Base-by-base conservation (phyloP, 345 rosid species). In the Excoecaria agallocha region DNA sequence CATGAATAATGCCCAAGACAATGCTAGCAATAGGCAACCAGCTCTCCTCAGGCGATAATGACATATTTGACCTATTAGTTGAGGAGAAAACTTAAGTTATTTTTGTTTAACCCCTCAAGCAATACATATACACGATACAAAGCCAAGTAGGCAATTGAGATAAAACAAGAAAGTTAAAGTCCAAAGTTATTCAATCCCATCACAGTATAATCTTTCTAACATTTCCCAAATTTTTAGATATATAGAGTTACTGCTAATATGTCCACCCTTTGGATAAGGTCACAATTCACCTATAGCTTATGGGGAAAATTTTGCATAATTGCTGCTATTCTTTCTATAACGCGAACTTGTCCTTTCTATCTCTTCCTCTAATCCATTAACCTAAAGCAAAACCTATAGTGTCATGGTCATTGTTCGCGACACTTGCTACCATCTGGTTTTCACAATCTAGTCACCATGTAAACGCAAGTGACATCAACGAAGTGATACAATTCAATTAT, bases 11-110 rank as follows among this genome's bases (percentile, higher is more conserved):
- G 80, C 99, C 91, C 61, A 93, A 80, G 65, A 93, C 56, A 38
- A 95, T 93, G 86, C 99, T 91, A 63, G 97, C 86, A 82, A 95
- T 80, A 49, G 99, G 98, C 81, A 95, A 82, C 99, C 98, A 95
- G 75, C 92, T 91, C 54, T 95, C 99, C 50, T 91, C 92, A 3
- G 96, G 90, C 17, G 96, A 93, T 22, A 95, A 78, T 1, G 98
- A 90, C 51, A 95, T 83, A 75, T 87, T 93, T 20, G 98, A 87
- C 85, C 98, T 95, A 81, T 78, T 55, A 72, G 74, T 64, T 64
- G 45, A 63, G 39, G 38, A 4, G 70, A 74, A 74, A 41, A 58
- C 15, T 52, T 54, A 55, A 4, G 16, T 61, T 58, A 73, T 68
- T 69, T 67, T 45, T 54, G 69, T 20, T 63, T 19, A 51, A 25